Conservation (phyloP, 2,329 filamentous ascomycete species). For the Drechslerella coelobrocha region DNA sequence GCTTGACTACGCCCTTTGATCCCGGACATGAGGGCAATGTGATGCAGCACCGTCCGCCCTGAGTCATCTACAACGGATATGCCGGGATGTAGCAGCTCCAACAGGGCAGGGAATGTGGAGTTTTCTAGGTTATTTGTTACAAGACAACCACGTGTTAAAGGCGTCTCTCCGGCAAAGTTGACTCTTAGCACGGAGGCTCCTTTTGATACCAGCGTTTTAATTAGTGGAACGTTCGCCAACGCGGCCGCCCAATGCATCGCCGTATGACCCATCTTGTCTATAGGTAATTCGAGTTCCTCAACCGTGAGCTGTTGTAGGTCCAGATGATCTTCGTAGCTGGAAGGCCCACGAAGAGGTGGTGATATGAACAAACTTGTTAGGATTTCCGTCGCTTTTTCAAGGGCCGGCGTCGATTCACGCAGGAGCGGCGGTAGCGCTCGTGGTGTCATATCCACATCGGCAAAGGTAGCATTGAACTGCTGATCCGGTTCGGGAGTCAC, state of each 20-base stretch:
- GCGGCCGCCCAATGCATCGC: slow-evolving; percentile 97
- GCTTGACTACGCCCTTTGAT: slow-evolving; percentile 91
- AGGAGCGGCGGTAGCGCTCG: slow-evolving; percentile 71
- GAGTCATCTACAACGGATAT: slow-evolving; percentile 90
- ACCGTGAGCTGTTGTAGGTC: slow-evolving; percentile 77
- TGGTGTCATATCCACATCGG: slow-evolving; percentile 44
- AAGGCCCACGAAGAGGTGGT: slow-evolving; percentile 64
- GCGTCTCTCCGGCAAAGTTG: slow-evolving; percentile 88
- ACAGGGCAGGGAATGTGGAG: slow-evolving; percentile 83
- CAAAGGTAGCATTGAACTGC: slow-evolving; percentile 58
- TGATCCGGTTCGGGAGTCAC: slow-evolving; percentile 56
- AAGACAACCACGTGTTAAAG: slow-evolving; percentile 87
- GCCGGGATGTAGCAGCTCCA: slow-evolving; percentile 85
- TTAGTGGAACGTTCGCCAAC: slow-evolving; percentile 79
- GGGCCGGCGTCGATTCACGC: slow-evolving; percentile 68
- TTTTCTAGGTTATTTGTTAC: slow-evolving; percentile 95
- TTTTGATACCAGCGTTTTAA: slow-evolving; percentile 79
- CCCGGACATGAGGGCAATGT: slow-evolving; percentile 93
- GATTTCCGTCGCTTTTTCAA: slow-evolving; percentile 79
- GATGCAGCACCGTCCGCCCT: slow-evolving; percentile 89
- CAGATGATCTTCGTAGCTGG: slow-evolving; percentile 73
- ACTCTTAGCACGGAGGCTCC: slow-evolving; percentile 88
- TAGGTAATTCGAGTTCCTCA: slow-evolving; percentile 86
- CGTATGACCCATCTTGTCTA: slow-evolving; percentile 87
- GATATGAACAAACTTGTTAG: slow-evolving; percentile 80